These are phyloP conservation scores for Podila minutissima DNA, from an alignment of 192 early-diverging fungal species.

Conservation along the genomic window DNA sequence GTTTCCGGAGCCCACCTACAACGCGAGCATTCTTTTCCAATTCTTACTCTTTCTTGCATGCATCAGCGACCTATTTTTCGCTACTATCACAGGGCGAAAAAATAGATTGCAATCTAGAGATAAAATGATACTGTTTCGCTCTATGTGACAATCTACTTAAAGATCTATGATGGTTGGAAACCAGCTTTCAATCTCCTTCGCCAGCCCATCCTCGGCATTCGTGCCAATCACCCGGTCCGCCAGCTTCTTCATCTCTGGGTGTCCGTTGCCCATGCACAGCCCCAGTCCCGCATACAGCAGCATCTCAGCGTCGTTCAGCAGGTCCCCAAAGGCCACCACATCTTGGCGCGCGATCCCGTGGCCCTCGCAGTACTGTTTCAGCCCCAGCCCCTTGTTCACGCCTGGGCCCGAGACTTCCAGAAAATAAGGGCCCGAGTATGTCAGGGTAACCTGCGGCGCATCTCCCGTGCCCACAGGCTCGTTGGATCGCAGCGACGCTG, in stretches of 20 bases:
- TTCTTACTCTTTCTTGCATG: no score
- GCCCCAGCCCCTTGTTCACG: slow-evolving; percentile 58
- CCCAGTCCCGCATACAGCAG: slow-evolving; percentile 54
- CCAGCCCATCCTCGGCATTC: slow-evolving; percentile 54
- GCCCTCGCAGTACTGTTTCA: slow-evolving; percentile 38
- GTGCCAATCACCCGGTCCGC: slow-evolving; percentile 48
- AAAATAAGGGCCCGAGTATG: slow-evolving; percentile 50
- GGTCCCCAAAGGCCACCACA: slow-evolving; percentile 61
- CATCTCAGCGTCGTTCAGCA: slow-evolving; percentile 62
- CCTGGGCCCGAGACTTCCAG: slow-evolving; percentile 58
- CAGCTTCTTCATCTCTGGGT: slow-evolving; percentile 33
- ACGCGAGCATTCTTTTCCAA: no score
- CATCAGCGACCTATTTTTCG: no score
- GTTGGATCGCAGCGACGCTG: background rate
- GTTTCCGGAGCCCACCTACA: no score
- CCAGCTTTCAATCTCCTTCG: slow-evolving; percentile 42
- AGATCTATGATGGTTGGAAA: background rate
- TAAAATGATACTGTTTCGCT: no score
- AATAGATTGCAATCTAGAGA: no score
- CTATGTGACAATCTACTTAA: no score
- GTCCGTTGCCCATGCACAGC: slow-evolving; percentile 55
- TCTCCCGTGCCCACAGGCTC: background rate
- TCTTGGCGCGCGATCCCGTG: slow-evolving; percentile 18
- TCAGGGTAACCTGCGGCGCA: slow-evolving; percentile 4
- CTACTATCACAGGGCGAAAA: no score